Evolutionary conservation across 352 stramenopile genomes (phyloP), one percentile per base, ranked within the genome.

Genomic region (Pythium myriotylum): DNA sequence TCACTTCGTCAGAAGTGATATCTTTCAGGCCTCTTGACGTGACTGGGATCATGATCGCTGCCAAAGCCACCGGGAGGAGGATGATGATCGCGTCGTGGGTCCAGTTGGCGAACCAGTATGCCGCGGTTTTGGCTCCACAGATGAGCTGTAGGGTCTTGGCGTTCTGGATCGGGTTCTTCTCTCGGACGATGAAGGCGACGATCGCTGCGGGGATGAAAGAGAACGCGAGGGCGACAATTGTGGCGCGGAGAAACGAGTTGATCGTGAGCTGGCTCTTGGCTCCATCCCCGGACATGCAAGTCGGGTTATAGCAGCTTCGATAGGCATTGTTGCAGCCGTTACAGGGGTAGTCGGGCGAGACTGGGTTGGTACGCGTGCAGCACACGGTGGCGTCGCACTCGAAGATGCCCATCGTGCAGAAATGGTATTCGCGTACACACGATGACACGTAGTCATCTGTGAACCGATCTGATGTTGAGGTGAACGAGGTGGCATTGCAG

Each of bases 81-180:
- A 67, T 70, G 16, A 83, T 29, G n/a, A 71, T 0, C 9, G 77
- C 50, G 35, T 83, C 73, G 49, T 82, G 69, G 1, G 65, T 74
- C 70, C 68, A 79, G 39, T 65, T 77, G 0, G 73, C 52, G 2
- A 79, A 40, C 76, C 76, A 84, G 43, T 82, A 84, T 0, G 76
- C 73, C 4, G 58, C 60, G 16, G 73, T 35, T 19, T 68, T 70
- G 9, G 76, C 63, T 6, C 73, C 76, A 32, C 70, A 79, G 41
- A 80, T 77, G n/a, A 84, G 40, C 61, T 84, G 76, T n/a, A 81
- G 57, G 9, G 48, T 68, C 67, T 80, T 84, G 37, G 76, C 67
- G 59, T 84, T 77, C 61, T 82, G 76, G 29, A 69, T 72, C 55
- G 73, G 72, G n/a, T 79, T 55, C 56, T 83, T 83, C 48, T 85